Conservation (phyloP, 176 grass and related monocot genomes). For the Triticum turgidum region DNA sequence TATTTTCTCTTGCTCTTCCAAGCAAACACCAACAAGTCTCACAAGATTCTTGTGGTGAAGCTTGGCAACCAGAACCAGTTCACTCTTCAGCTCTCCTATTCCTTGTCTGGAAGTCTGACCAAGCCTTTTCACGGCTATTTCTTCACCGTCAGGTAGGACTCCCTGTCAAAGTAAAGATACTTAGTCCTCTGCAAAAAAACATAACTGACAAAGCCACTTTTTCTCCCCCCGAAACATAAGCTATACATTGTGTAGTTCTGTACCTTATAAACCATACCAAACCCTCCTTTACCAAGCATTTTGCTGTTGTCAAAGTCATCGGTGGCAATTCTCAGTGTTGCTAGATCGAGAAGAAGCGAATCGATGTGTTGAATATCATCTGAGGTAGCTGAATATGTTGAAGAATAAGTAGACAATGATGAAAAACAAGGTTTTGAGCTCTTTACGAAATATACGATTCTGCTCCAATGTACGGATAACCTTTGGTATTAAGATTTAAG, state of each 20-base stretch:
- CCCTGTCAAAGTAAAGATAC: constrained; percentile 14
- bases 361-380: constrained; percentile 32
- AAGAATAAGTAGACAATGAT: not conserved
- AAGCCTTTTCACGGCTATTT: constrained; percentile 48
- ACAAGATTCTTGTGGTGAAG: constrained; percentile 53
- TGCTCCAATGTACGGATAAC: not conserved
- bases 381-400: constrained; percentile 32
- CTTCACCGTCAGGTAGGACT: constrained; percentile 20
- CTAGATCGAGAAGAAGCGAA: constrained; percentile 49
- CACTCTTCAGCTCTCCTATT: constrained; percentile 42
- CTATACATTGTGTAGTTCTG: not conserved
- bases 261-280: constrained; percentile 74
- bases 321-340: constrained; percentile 49
- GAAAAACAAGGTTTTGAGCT: not conserved
- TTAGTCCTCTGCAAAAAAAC: not conserved
- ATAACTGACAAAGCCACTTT: not conserved
- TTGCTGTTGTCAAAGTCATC: constrained; percentile 48
- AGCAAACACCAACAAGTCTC: constrained; percentile 41
- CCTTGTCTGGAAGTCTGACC: constrained; percentile 31
- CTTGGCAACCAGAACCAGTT: constrained; percentile 38
- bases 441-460: not conserved
- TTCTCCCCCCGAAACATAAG: not conserved
- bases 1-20: constrained; percentile 42
- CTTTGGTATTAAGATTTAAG: not conserved
- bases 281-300: constrained; percentile 64